phyloP scores from a whole-genome alignment of 306 rosid species.

The Potentilla sterilis region DNA sequence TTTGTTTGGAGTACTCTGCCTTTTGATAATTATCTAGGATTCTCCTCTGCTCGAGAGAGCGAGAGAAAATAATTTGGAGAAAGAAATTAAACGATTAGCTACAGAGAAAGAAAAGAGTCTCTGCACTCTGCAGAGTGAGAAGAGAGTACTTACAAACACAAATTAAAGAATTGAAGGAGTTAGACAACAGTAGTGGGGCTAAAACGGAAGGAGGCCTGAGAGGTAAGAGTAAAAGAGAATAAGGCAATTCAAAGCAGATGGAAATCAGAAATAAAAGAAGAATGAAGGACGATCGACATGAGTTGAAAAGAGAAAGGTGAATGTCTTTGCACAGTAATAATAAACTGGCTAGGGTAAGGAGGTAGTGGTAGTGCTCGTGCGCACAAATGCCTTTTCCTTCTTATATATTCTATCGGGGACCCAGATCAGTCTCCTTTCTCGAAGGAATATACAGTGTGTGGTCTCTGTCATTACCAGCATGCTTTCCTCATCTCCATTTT shows the following conservation, averaged over 20 bases:
- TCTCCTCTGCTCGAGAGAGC: constrained; percentile 36
- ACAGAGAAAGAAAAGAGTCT: constrained; percentile 16
- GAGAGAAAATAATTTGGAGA: constrained; percentile 7
- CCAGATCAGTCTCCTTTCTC: constrained; percentile 63
- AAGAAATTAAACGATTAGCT: constrained; percentile 14
- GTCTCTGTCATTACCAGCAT: constrained; percentile 87
- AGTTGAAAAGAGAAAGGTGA: constrained; percentile 46
- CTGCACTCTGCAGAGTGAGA: constrained; percentile 13
- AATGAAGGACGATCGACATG: constrained; percentile 25
- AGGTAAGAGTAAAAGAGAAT: neutral
- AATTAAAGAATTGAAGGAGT: constrained; percentile 39
- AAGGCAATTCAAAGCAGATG: neutral
- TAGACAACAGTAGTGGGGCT: constrained; percentile 28
- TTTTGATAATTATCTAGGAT: constrained; percentile 50
- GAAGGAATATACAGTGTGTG: constrained; percentile 93
- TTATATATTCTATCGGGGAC: constrained; percentile 28
- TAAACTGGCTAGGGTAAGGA: neutral
- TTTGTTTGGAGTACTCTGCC: constrained; percentile 46
- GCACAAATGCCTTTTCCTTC: constrained; percentile 30
- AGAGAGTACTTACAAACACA: constrained; percentile 14
- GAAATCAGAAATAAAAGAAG: constrained; percentile 16
- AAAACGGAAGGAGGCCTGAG: neutral
- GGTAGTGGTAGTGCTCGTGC: constrained; percentile 61
- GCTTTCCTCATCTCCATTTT: constrained; percentile 78
- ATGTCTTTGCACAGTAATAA: constrained; percentile 45